phyloP scores from a whole-genome alignment of 768 basidiomycete genomes.

The Calocybe cyanea region DNA sequence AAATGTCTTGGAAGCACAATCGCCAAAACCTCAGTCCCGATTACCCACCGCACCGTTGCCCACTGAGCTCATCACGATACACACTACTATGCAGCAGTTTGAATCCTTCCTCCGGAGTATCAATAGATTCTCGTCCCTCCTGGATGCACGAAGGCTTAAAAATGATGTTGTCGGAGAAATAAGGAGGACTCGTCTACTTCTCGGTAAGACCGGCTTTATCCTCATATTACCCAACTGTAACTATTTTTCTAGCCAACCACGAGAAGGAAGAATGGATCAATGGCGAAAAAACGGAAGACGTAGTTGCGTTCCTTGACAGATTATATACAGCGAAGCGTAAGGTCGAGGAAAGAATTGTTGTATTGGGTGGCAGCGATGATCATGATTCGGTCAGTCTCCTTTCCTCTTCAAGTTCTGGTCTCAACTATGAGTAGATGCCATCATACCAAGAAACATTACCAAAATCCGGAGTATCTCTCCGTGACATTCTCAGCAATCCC shows the following conservation, averaged over 20 bases:
- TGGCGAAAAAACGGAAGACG: slow-evolving; percentile 79
- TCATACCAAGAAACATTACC: slow-evolving; percentile 37
- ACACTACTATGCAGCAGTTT: slow-evolving; percentile 79
- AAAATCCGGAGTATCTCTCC: slow-evolving; percentile 54
- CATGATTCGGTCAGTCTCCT: slow-evolving; percentile 49
- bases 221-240: not conserved
- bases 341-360: slow-evolving; percentile 80
- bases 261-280: slow-evolving; percentile 89
- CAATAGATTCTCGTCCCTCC: slow-evolving; percentile 69
- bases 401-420: not conserved
- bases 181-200: slow-evolving; percentile 66
- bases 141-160: slow-evolving; percentile 87
- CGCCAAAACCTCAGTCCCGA: slow-evolving; percentile 49
- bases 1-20: slow-evolving; percentile 77
- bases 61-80: slow-evolving; percentile 75
- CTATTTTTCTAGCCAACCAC: slow-evolving; percentile 56
- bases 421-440: slow-evolving; percentile 24
- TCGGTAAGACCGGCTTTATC: slow-evolving; percentile 63
- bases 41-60: slow-evolving; percentile 33
- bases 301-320: slow-evolving; percentile 83
- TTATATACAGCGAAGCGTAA: slow-evolving; percentile 86
- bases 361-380: slow-evolving; percentile 68
- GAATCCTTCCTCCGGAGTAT: slow-evolving; percentile 91
- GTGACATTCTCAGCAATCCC: slow-evolving; percentile 84
- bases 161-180: slow-evolving; percentile 94